phyloP scores from a whole-genome alignment of 2,329 filamentous ascomycete species.

The Podosphaera aphanis region DNA sequence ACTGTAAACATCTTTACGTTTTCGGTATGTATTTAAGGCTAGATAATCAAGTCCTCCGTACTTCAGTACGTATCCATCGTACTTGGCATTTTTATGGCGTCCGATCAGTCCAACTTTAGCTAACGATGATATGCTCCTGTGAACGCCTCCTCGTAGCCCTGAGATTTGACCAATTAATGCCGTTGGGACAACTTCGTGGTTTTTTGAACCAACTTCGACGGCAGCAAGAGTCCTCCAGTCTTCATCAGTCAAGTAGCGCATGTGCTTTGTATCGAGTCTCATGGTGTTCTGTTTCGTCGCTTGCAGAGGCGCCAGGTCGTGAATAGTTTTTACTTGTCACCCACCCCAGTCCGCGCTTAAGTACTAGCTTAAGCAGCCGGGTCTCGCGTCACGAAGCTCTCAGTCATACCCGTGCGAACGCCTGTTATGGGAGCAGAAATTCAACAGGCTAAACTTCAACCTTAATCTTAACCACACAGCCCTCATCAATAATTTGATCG shows the following conservation, averaged over 20 bases:
- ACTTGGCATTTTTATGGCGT: slow-evolving; percentile 82
- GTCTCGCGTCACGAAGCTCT: background rate
- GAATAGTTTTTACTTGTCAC: background rate
- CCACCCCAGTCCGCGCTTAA: background rate
- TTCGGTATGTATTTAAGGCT: slow-evolving; percentile 74
- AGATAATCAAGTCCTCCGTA: slow-evolving; percentile 96
- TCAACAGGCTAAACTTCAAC: background rate
- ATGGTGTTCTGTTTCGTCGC: slow-evolving; percentile 24
- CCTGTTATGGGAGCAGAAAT: background rate
- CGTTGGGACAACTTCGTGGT: slow-evolving; percentile 92
- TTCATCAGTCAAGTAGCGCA: slow-evolving; percentile 77
- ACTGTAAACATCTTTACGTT: slow-evolving; percentile 61
- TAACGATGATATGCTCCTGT: slow-evolving; percentile 68
- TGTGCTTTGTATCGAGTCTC: slow-evolving; percentile 84
- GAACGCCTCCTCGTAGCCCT: slow-evolving; percentile 60
- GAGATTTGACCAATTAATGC: slow-evolving; percentile 66
- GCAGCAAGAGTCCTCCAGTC: slow-evolving; percentile 91
- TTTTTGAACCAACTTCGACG: slow-evolving; percentile 81
- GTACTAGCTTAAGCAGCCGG: background rate
- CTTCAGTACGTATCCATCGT: slow-evolving; percentile 89
- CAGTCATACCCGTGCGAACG: background rate
- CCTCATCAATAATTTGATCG: background rate
- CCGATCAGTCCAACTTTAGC: slow-evolving; percentile 84
- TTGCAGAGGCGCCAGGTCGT: background rate
- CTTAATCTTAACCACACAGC: background rate